phyloP scores from a whole-genome alignment of 1,139 yeast genomes.

The Tardiomyces depauwii region DNA sequence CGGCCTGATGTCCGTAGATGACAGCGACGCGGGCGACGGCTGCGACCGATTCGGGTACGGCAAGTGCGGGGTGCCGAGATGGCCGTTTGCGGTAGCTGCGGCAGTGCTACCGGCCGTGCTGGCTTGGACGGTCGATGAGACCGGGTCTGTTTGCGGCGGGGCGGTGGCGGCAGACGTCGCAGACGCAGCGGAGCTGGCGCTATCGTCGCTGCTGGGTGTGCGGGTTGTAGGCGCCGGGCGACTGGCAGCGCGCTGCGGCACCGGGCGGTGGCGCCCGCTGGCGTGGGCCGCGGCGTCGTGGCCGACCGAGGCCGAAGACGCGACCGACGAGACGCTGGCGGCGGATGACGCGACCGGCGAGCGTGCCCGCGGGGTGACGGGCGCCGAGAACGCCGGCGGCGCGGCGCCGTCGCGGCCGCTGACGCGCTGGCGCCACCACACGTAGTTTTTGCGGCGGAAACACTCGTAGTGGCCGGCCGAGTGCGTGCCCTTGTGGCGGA shows the following conservation, averaged over 20 bases:
- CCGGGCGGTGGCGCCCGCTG: too few species aligned
- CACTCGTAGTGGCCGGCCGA: slow-evolving; percentile 65
- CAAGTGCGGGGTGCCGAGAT: slow-evolving; percentile 1
- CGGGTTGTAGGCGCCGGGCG: too few species aligned
- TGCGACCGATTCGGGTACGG: slow-evolving; percentile 1
- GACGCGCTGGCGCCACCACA: slow-evolving; percentile 13
- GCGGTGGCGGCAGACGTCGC: too few species aligned
- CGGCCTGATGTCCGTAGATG: not conserved
- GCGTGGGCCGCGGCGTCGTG: not conserved
- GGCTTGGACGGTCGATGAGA: too few species aligned
- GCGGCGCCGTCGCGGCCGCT: not conserved
- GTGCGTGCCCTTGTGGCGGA: slow-evolving; percentile 84
- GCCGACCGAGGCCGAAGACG: not conserved
- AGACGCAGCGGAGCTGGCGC: too few species aligned
- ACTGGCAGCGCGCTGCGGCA: too few species aligned
- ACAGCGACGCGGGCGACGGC: not conserved
- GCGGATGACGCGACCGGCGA: not conserved
- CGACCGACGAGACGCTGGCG: not conserved
- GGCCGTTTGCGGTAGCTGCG: not conserved
- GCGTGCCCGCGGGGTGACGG: not conserved
- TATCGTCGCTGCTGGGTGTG: too few species aligned
- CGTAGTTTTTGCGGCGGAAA: slow-evolving; percentile 22
- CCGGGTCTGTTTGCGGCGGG: too few species aligned
- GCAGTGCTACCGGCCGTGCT: not conserved
- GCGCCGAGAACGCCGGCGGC: not conserved